Base-by-base conservation (phyloP, 2,329 filamentous ascomycete genomes). In the Ilyonectria mors-panacis region DNA sequence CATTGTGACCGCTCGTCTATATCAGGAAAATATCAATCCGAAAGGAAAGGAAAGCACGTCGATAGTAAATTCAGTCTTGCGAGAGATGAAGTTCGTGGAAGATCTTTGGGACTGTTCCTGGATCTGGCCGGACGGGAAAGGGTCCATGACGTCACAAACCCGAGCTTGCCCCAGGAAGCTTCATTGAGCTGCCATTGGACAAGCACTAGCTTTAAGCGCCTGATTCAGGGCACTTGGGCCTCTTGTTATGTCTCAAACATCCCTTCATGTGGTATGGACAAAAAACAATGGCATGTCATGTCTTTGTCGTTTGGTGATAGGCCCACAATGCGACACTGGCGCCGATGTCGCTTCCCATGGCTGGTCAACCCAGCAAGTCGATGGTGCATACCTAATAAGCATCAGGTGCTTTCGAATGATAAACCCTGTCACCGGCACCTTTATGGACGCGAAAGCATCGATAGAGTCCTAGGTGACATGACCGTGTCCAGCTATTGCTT, bases 1-100 rank as follows among this genome's bases (percentile, higher is more conserved):
- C 74, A 76, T 75, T 54, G 45, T 59, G 57, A 6, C 15, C 47
- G 37, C 13, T 45, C 26, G 33, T 65, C 33, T 55, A 45, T 65
- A n/a, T 28, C 19, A 8, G 56, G 5, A 35, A 35, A 35, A 15
- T 15, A 42, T 42, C 39, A 42, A 42, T 42, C 39, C 21, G 3
- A n/a, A 53, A 6, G n/a, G 5, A 9, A 35, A 6, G 19, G 12
- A 35, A 13, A n/a, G 7, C 9, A 35, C 17, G n/a, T 23, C 6
- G 13, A 53, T 21, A n/a, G 12, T 2, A 42, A 8, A 19, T 15
- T n/a, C 6, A 15, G 15, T 42, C 39, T 8, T 2, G 39, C 8
- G 6, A 13, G 10, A 33, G 19, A 51, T 21, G 9, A 17, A 42
- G 39, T 12, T 9, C 30, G 30, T 33, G 30, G n/a, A 17, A 42